Conservation (phyloP, 1,284 basidiomycete species). For the Coniophora puteana region DNA sequence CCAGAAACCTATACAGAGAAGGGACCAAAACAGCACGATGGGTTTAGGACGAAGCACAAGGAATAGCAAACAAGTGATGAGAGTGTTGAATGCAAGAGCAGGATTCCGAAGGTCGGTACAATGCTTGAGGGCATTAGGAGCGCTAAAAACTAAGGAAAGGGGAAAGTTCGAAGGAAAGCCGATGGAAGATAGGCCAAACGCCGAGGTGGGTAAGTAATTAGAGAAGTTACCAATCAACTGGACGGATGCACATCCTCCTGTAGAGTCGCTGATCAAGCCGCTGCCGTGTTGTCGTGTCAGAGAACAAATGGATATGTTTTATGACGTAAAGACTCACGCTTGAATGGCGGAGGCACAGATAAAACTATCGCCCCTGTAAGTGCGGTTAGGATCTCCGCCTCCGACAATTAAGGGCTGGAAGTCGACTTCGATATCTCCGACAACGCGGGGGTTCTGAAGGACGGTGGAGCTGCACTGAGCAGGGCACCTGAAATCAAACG, state of each 20-base stretch:
- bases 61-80: constrained; percentile 65
- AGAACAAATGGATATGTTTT: neutral
- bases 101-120: constrained; percentile 70
- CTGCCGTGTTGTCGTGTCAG: constrained; percentile 33
- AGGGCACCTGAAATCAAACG: constrained; percentile 80
- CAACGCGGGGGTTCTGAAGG: constrained; percentile 72
- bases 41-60: constrained; percentile 71
- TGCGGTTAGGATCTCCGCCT: constrained; percentile 65
- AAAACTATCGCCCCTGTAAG: constrained; percentile 84
- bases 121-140: constrained; percentile 45
- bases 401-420: constrained; percentile 81
- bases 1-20: constrained; percentile 87
- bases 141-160: constrained; percentile 46
- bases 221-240: constrained; percentile 71
- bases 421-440: constrained; percentile 65
- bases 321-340: constrained; percentile 58
- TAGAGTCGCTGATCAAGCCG: constrained; percentile 59
- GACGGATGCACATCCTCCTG: constrained; percentile 77
- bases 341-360: constrained; percentile 85
- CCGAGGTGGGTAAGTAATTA: constrained; percentile 55
- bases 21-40: constrained; percentile 70
- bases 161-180: constrained; percentile 79
- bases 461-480: constrained; percentile 66
- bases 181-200: constrained; percentile 66
- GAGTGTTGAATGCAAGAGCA: constrained; percentile 69